phyloP scores from a whole-genome alignment of 108 stramenopile species.

The Cyclotella cryptica region DNA sequence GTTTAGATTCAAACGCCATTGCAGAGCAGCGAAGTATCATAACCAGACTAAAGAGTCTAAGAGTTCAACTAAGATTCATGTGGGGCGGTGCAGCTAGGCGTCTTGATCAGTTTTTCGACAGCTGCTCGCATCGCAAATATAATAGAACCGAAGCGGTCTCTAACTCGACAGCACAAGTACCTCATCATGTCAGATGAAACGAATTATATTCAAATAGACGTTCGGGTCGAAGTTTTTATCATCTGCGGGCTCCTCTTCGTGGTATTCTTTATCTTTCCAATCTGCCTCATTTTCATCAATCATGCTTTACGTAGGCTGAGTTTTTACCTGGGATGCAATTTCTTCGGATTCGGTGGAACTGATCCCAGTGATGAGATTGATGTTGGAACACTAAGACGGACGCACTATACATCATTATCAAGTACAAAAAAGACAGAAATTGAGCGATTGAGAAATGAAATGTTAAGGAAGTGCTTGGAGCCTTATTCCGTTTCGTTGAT shows the following conservation, averaged over 20 bases:
- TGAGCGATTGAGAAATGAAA: neutral
- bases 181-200: neutral
- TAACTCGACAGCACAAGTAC: neutral
- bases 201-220: conserved; percentile 1
- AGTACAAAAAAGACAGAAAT: neutral
- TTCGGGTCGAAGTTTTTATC: conserved; percentile 25
- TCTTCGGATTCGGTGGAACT: neutral
- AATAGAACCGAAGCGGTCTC: neutral
- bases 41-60: too few relatives aligned
- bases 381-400: neutral
- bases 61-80: too few relatives aligned
- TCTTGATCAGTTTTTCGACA: too few relatives aligned
- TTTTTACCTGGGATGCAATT: conserved; percentile 7
- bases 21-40: too few relatives aligned
- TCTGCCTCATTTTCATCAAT: neutral
- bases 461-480: conserved; percentile 11
- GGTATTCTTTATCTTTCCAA: conserved; percentile 24
- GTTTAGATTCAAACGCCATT: too few relatives aligned
- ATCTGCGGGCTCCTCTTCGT: conserved; percentile 23
- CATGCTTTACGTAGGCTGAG: neutral
- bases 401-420: neutral
- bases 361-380: neutral
- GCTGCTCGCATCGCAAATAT: too few relatives aligned
- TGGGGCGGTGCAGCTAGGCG: too few relatives aligned
- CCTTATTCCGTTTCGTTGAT: conserved; percentile 3